Conservation (phyloP, 2,329 filamentous ascomycete genomes). For the Colletotrichum sp. region DNA sequence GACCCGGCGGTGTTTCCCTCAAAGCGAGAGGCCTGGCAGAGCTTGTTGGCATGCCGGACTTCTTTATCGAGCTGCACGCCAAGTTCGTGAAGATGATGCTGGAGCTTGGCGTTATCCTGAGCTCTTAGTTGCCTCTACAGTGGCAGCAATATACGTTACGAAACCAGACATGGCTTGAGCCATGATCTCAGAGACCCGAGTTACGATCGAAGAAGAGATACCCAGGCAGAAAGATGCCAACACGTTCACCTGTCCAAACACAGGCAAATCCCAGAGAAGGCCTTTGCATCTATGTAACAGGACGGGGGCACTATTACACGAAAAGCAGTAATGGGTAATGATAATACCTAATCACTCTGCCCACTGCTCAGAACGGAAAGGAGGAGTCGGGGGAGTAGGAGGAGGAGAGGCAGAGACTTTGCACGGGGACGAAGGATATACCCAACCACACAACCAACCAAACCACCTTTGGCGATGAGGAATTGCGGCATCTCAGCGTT, state of each 20-base stretch:
- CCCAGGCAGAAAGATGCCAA: neutral
- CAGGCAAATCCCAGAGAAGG: neutral
- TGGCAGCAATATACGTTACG: slow-evolving; percentile 6
- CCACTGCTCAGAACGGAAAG: neutral
- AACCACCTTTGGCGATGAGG: neutral
- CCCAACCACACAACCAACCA: neutral
- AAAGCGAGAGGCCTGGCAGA: slow-evolving; percentile 69
- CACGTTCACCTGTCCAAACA: neutral
- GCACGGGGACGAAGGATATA: slow-evolving; percentile 7
- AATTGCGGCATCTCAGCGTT: neutral
- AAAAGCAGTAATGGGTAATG: slow-evolving; percentile 25
- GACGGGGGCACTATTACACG: neutral
- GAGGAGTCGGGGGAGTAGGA: neutral
- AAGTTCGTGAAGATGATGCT: slow-evolving; percentile 68
- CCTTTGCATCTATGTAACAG: neutral
- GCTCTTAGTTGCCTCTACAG: slow-evolving; percentile 38
- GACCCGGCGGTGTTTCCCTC: slow-evolving; percentile 59
- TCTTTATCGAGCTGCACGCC: slow-evolving; percentile 71
- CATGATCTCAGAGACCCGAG: neutral
- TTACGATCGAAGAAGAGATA: neutral
- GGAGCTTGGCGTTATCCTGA: slow-evolving; percentile 61
- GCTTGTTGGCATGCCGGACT: slow-evolving; percentile 69
- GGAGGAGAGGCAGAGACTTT: neutral
- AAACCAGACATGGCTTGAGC: neutral
- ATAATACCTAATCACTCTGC: slow-evolving; percentile 17